phyloP scores from a whole-genome alignment of 2,329 filamentous ascomycete genomes.

The Stemphylium beticola region DNA sequence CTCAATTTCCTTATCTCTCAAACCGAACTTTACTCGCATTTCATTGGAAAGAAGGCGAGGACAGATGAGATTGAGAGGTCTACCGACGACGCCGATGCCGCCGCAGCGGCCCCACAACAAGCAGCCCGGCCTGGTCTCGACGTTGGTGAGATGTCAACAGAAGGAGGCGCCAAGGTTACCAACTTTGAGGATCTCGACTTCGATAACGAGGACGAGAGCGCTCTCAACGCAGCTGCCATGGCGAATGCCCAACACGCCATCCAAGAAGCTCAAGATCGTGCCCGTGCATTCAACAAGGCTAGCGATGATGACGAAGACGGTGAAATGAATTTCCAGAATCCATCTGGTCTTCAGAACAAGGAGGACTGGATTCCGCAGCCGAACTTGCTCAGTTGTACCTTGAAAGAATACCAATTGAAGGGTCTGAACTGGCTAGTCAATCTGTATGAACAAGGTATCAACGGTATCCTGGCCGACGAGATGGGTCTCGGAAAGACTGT shows the following conservation, averaged over 20 bases:
- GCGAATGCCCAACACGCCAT: slow-evolving; percentile 97
- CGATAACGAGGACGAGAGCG: slow-evolving; percentile 89
- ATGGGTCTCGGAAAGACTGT: slow-evolving; percentile 99
- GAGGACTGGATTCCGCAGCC: slow-evolving; percentile 82
- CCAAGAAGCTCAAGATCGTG: slow-evolving; percentile 90
- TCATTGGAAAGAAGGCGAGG: slow-evolving; percentile 99
- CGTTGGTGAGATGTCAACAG: slow-evolving; percentile 55
- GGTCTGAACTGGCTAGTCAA: slow-evolving; percentile 99
- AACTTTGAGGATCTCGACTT: slow-evolving; percentile 96
- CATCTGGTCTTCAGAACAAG: slow-evolving; percentile 90
- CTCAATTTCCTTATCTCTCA: slow-evolving; percentile 99
- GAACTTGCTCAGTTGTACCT: slow-evolving; percentile 87
- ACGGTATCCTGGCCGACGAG: slow-evolving; percentile 96
- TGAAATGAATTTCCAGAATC: slow-evolving; percentile 99
- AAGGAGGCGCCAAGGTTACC: slow-evolving; percentile 75
- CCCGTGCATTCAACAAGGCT: slow-evolving; percentile 84
- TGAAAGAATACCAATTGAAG: slow-evolving; percentile 99
- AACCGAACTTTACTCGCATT: slow-evolving; percentile 98
- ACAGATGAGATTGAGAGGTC: slow-evolving; percentile 92
- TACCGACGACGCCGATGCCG: slow-evolving; percentile 71
- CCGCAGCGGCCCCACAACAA: slow-evolving; percentile 51
- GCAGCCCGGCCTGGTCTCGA: slow-evolving; percentile 54
- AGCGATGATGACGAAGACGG: slow-evolving; percentile 70
- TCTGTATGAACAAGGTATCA: slow-evolving; percentile 98
- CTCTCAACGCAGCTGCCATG: slow-evolving; percentile 81